A percentile compares a stretch with the other conserved stretches of the same genome.
These are phyloP conservation scores for Cavenderia fasciculata DNA, from an alignment of 78 protist species.

Conservation along the genomic window DNA sequence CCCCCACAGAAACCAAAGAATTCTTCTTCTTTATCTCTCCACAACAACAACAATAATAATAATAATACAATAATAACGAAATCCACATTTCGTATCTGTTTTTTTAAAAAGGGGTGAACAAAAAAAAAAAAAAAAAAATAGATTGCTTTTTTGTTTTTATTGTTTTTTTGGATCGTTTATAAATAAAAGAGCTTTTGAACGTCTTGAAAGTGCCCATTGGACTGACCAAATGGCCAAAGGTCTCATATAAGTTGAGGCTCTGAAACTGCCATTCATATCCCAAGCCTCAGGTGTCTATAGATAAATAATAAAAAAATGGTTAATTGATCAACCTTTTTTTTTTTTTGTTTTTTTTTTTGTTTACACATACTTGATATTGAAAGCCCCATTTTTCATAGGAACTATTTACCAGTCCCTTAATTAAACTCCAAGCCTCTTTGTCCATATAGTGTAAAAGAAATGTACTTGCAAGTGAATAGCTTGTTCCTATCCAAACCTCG, in stretches of 20 bases:
- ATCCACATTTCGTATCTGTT: no score
- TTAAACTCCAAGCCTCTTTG: slow-evolving; percentile 40
- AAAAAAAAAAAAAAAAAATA: no score
- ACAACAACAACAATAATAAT: no score
- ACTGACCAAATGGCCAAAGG: slow-evolving; percentile 77
- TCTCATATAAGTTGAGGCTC: slow-evolving; percentile 76
- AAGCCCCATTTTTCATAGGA: slow-evolving; percentile 74
- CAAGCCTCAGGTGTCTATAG: slow-evolving; percentile 79
- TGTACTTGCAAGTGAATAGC: slow-evolving; percentile 61
- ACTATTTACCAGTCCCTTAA: slow-evolving; percentile 35
- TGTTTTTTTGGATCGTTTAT: no score
- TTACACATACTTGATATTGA: slow-evolving; percentile 47
- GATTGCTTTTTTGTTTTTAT: no score
- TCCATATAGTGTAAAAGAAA: slow-evolving; percentile 66
- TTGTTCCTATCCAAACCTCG: slow-evolving; percentile 84
- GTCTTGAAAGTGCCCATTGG: slow-evolving; percentile 53
- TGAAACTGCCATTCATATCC: slow-evolving; percentile 56
- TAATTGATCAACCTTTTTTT: neutral
- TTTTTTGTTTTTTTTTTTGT: no score
- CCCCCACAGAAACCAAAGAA: no score
- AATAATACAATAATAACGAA: no score
- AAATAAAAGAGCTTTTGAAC: no score
- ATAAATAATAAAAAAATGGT: neutral
- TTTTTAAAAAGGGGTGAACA: no score
- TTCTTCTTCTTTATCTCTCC: no score